Base-by-base conservation (phyloP, 345 rosid genomes). In the Clarkia xantiana region DNA sequence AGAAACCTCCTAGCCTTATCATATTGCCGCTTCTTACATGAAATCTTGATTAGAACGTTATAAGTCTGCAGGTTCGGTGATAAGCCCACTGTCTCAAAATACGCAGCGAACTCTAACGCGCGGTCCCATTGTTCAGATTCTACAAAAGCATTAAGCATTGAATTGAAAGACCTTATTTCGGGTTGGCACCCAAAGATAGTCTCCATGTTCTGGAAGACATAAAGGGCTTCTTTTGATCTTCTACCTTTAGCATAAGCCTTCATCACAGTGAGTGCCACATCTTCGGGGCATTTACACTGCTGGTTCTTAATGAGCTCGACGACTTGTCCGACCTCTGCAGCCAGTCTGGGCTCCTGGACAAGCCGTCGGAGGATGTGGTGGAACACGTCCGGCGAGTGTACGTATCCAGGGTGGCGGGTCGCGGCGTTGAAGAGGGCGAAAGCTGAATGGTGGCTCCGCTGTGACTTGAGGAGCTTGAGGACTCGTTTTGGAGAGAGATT, bases 321-420 rank as follows among this genome's bases (percentile, higher is more conserved):
- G 57, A 86, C 62, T 10, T 77, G 77, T 44, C 46, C 52, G 3
- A 86, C 66, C 40, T 79, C 86, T 3, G 16, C 20, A 34, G 69
- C 73, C 62, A 74, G 72, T 23, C 65, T 25, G 20, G 41, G 52
- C 40, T 75, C 56, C 44, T 62, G 76, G 52, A 72, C 50, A 54
- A 91, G 81, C 11, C 82, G 81, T 53, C 89, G 86, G 63, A 83
- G 89, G 61, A 91, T 70, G 67, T 76, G 82, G 70, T 74, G 96
- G 77, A 73, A 77, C 15, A 86, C 76, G 63, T 48, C 51, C 17
- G 76, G 44, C 10, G 96, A 86, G 71, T 71, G 89, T 22, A 65
- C 46, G 63, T 65, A 75, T 45, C 70, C 62, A 19, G 80, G 82
- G n/a, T 64, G 71, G 49, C 55, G 73, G 57, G 58, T 66, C 17